Base-by-base conservation (phyloP, 495 filamentous ascomycete species). In the Neurospora intermedia region DNA sequence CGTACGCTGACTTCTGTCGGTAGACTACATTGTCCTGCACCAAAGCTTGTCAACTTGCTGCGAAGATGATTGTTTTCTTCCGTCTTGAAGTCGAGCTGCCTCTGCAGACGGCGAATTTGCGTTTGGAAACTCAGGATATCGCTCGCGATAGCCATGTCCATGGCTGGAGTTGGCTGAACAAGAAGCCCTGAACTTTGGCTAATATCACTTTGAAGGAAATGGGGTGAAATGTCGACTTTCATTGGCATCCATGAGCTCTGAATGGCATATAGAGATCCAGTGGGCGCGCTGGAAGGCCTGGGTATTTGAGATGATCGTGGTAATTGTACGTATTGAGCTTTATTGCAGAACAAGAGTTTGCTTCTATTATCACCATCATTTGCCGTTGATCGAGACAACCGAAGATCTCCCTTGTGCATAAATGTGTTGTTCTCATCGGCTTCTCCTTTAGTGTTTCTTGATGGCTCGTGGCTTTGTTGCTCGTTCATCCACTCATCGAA, bases 101-200 rank as follows among this genome's bases (percentile, higher is more conserved):
- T 79, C 71, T 86, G 85, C 7, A 89, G 73, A 43, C 74, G 79
- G 54, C 82, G 80, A 18, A 88, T 85, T 73, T 85, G 84, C 0
- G 76, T 71, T 48, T 87, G 83, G 8, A 88, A 79, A 2, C 81
- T 76, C 2, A 81, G 78, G 23, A 83, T 84, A 59, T 78, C 77
- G 13, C 77, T 16, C 35, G 31, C 69, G 69, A 59, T 75, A 15
- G 77, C 59, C 59, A 69, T 75, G 15, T 69, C 46, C 18, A 6
- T 23, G 43, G 45, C 15, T 72, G 39, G 8, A 18, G 16, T 71
- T 35, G 20, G 45, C 15, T 31, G 69, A 4, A 7, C 3, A 18
- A 35, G 27, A 35, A 18, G 54, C 27, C 27, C 31, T 35, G 31
- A 3, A 18, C 27, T 18, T 27, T 66, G 54, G 23, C 11, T 8